Conservation (phyloP, 352 stramenopile species). For the Hyaloperonospora brassicae region DNA sequence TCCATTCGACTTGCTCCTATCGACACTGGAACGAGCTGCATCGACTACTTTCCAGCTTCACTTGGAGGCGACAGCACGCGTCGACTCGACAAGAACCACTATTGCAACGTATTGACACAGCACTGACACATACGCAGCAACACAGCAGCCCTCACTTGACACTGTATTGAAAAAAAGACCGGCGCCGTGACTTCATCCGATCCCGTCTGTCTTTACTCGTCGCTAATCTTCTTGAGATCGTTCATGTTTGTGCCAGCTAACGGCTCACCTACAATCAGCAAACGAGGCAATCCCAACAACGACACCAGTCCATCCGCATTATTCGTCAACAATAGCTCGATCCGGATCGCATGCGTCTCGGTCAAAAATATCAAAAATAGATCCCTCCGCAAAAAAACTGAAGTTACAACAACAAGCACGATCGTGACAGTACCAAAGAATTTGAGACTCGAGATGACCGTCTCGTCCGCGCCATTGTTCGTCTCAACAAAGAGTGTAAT, state of each 20-base stretch:
- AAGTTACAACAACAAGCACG: not conserved
- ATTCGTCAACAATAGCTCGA: not conserved
- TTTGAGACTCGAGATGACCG: constrained; percentile 51
- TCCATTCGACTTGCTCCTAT: too few species aligned
- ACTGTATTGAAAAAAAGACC: too few species aligned
- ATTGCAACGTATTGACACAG: too few species aligned
- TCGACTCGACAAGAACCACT: too few species aligned
- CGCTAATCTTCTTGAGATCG: constrained; percentile 75
- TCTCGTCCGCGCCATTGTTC: constrained; percentile 61
- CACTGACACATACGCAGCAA: too few species aligned
- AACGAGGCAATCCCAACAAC: constrained; percentile 3
- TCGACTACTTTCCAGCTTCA: too few species aligned
- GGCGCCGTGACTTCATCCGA: too few species aligned
- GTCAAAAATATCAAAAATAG: not conserved
- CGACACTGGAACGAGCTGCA: too few species aligned
- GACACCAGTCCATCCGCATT: not conserved
- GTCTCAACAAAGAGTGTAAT: constrained; percentile 77
- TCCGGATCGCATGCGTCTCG: too few species aligned
- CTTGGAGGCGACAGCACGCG: too few species aligned
- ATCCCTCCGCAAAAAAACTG: too few species aligned
- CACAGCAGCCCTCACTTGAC: too few species aligned
- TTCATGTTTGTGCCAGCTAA: constrained; percentile 82
- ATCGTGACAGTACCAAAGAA: constrained; percentile 38
- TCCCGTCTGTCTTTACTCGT: constrained; percentile 40
- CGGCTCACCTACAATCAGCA: constrained; percentile 37